Evolutionary conservation across 208 protist genomes (phyloP).

Genomic region (Vickermania spadyakhi): DNA sequence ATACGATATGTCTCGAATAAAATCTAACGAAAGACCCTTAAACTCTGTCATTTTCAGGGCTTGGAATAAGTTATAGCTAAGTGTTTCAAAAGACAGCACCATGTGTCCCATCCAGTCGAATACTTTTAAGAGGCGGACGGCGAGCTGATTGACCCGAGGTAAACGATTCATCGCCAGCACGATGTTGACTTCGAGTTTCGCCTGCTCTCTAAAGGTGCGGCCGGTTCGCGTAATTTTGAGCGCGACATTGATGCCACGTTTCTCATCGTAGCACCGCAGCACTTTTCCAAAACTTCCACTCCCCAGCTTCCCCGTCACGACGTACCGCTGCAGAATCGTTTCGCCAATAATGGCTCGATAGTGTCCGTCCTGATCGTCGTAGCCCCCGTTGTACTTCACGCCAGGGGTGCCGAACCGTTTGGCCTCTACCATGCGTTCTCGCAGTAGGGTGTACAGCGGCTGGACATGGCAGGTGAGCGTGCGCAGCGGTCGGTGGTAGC

Average conservation of each 20-base stretch:
- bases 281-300: conserved; percentile 90
- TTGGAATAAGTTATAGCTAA: conserved; percentile 96
- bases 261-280: conserved; percentile 80
- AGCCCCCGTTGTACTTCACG: conserved; percentile 79
- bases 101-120: conserved; percentile 92
- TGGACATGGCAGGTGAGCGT: neutral
- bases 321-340: conserved; percentile 78
- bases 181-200: conserved; percentile 79
- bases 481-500: neutral
- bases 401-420: neutral
- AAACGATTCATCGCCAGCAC: conserved; percentile 65
- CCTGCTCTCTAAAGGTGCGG: conserved; percentile 71
- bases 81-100: conserved; percentile 96
- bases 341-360: conserved; percentile 80
- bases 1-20: conserved; percentile 92
- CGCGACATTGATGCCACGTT: conserved; percentile 70
- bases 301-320: conserved; percentile 75
- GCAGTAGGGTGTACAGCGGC: neutral
- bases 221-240: conserved; percentile 84
- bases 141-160: conserved; percentile 50
- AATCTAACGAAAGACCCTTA: conserved; percentile 73
- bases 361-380: conserved; percentile 84
- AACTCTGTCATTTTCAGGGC: conserved; percentile 90
- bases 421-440: neutral
- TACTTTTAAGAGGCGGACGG: conserved; percentile 77